phyloP scores from a whole-genome alignment of 2,329 filamentous ascomycete genomes.

The Emergomyces africanus region DNA sequence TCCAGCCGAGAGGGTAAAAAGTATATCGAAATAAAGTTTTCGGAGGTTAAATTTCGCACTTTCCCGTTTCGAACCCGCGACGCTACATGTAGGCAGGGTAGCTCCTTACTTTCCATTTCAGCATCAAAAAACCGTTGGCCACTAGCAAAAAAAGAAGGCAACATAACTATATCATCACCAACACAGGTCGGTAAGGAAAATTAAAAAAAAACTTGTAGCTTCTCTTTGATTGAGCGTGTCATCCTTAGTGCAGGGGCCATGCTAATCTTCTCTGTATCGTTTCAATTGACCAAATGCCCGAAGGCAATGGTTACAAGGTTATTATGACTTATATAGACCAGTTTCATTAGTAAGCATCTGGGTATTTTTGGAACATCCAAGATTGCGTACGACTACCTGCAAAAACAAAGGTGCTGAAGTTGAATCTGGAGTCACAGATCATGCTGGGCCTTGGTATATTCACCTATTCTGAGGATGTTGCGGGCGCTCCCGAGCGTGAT shows the following conservation, averaged over 20 bases:
- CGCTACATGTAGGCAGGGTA: background rate
- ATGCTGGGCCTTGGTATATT: too few species aligned
- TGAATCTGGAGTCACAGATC: too few species aligned
- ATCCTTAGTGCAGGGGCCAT: constrained; percentile 86
- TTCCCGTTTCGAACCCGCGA: background rate
- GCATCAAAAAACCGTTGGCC: background rate
- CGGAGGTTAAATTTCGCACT: background rate
- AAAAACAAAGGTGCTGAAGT: background rate
- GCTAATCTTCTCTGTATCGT: constrained; percentile 69
- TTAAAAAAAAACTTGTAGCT: constrained; percentile 53
- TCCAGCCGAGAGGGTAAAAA: too few species aligned
- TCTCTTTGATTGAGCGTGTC: constrained; percentile 79
- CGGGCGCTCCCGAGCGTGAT: too few species aligned
- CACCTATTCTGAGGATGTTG: too few species aligned
- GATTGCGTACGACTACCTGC: too few species aligned
- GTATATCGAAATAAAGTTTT: too few species aligned
- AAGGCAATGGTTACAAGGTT: constrained; percentile 20
- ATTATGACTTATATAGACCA: constrained; percentile 14
- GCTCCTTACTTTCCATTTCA: background rate
- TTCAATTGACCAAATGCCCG: constrained; percentile 52
- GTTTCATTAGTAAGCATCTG: background rate
- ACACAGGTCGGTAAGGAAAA: constrained; percentile 1
- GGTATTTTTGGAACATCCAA: too few species aligned
- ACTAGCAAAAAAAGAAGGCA: background rate
- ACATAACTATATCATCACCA: background rate